Evolutionary conservation across 2,329 filamentous ascomycete genomes (phyloP).

Genomic region (Ceratocystis ficicola): DNA sequence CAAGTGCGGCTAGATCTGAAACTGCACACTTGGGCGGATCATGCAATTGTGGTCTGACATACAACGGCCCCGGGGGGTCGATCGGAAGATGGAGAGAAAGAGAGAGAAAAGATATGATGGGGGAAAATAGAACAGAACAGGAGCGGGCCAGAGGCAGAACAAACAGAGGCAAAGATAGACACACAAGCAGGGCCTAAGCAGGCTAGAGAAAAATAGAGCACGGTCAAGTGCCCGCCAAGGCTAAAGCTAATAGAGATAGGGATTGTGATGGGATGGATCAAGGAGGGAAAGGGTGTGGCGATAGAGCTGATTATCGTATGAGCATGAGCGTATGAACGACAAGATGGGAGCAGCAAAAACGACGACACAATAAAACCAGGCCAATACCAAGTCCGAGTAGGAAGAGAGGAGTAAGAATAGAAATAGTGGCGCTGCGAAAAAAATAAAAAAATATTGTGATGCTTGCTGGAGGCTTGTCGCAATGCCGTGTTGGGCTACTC

Average conservation of each 20-base stretch:
- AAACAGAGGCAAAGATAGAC: too few species aligned
- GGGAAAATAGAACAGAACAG: too few species aligned
- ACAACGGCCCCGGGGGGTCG: slow-evolving; percentile 17
- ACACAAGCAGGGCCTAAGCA: too few species aligned
- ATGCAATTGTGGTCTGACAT: slow-evolving; percentile 23
- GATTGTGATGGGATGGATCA: background rate
- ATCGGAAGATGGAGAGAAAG: slow-evolving; percentile 21
- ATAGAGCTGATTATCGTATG: slow-evolving; percentile 13
- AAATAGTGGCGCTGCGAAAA: background rate
- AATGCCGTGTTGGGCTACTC: too few species aligned
- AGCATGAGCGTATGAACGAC: background rate
- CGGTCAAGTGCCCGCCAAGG: slow-evolving; percentile 3
- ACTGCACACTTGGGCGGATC: slow-evolving; percentile 14
- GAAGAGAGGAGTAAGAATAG: slow-evolving; percentile 4
- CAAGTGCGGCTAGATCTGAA: slow-evolving; percentile 9
- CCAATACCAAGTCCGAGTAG: too few species aligned
- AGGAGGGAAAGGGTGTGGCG: background rate
- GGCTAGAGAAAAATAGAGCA: slow-evolving; percentile 4
- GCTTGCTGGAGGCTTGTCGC: too few species aligned
- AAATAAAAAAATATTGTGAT: background rate
- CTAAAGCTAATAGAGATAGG: background rate
- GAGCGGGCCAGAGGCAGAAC: too few species aligned
- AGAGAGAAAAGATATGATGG: slow-evolving; percentile 15
- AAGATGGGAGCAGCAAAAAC: background rate
- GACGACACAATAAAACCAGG: background rate